These are phyloP conservation scores for Phytophthora ohioensis DNA, from an alignment of 352 stramenopile species.

Conservation along the genomic window DNA sequence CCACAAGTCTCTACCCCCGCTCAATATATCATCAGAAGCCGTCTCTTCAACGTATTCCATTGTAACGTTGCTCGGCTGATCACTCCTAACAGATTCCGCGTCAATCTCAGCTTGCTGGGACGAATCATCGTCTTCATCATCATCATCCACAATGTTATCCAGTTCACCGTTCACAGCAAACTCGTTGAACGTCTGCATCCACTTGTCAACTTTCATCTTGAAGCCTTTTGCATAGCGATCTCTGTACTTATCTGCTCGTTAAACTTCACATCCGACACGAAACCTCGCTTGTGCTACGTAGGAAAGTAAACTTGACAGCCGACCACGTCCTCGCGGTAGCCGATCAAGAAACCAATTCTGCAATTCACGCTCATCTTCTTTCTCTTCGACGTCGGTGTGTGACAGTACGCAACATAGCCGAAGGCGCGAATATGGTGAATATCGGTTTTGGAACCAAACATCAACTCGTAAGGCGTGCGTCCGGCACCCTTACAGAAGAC, in stretches of 20 bases:
- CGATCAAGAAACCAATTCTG: no score
- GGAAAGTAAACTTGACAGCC: no score
- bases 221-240: slow-evolving; percentile 3
- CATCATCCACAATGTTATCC: slow-evolving; percentile 1
- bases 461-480: background rate
- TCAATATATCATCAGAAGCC: background rate
- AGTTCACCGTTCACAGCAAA: slow-evolving; percentile 4
- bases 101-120: slow-evolving; percentile 3
- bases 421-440: slow-evolving; percentile 17
- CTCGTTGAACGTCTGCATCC: slow-evolving; percentile 17
- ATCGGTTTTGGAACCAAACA: slow-evolving; percentile 11
- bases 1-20: background rate
- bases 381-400: background rate
- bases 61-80: background rate
- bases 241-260: slow-evolving; percentile 17
- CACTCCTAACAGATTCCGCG: background rate
- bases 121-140: slow-evolving; percentile 5
- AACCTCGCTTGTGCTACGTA: no score
- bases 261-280: slow-evolving; percentile 11
- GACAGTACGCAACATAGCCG: slow-evolving; percentile 1
- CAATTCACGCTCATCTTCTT: no score
- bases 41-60: background rate
- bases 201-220: slow-evolving; percentile 17
- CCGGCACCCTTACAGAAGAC: slow-evolving; percentile 11
- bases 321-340: no score